Base-by-base conservation (phyloP, 2,329 filamentous ascomycete species). In the Fusarium mangiferae region DNA sequence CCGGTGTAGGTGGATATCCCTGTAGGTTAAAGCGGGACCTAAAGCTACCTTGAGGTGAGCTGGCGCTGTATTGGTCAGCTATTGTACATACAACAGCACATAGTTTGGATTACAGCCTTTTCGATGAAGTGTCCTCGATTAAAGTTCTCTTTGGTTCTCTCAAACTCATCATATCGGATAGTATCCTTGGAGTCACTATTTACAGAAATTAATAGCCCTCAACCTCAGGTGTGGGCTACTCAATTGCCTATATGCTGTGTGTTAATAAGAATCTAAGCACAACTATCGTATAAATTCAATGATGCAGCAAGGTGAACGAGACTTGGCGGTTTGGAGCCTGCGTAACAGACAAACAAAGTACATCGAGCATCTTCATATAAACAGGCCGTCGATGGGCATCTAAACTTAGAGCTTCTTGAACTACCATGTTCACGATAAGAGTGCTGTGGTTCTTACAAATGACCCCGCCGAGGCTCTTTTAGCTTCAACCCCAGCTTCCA, bases 21-120 rank as follows among this genome's bases (percentile, higher is more conserved):
- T 63, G 71, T 35, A 60, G 61, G 59, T 54, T 66, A 74, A 74
- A 70, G 72, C 64, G 72, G 72, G 57, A 75, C 63, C 36, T 62
- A 62, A 44, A 61, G 65, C 76, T 77, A 67, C 33, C 33, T 33
- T 33, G 33, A 76, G 57, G 56, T 68, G 62, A 78, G 75, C 76
- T 78, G 30, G 14, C 14, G 33, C 41, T 59, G 62, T 33, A 39
- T 42, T 61, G 28, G 38, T 58, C 42, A 36, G 45, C 39, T 52
- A 52, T 51, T 48, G 15, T 17, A 45, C 12, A 18, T 44, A 59
- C 45, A 64, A 51, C 54, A 38, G 36, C 39, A 55, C 39, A 44
- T 55, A 33, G 28, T 38, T 63, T 41, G 41, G n/a, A 17, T 35
- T 26, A 55, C 35, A 63, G 35, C 54, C 51, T 30, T 54, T 51